Evolutionary conservation across 1,139 yeast species (phyloP), one percentile per base, ranked within the genome.

Genomic region (Casaregolazyma lundiana): DNA sequence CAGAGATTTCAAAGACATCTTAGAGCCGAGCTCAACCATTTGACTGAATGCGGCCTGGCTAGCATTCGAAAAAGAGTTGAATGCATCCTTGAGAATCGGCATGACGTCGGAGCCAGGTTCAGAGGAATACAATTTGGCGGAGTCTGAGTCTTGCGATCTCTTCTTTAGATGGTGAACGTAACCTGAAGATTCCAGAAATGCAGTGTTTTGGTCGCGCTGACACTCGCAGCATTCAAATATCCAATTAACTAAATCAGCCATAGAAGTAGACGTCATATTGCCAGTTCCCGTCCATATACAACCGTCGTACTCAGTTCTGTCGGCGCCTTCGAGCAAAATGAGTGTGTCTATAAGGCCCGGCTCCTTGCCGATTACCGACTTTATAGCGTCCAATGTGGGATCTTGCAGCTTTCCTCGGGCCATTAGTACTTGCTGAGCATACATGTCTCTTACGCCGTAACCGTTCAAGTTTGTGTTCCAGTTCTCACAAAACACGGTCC

Each of bases 401-500:
- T 44, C 50, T 6, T 54, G 48, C 13, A 60, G 24, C 6, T 49
- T 46, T 2, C 62, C 62, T 26, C 52, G 50, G n/a, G 60, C 54
- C 35, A 55, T 50, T 15, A 49, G 45, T 19, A 40, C 40, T 19
- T 50, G 49, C 35, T 53, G 56, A 6, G 41, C 45, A 43, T 52
- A 58, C 26, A 55, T 44, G 11, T 46, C 54, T 8, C 52, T 45
- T 13, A 53, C 49, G 4, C 64, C 63, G 2, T 53, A 47, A 1
- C 54, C 55, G 24, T 55, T 50, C 29, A 60, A 48, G 22, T 44
- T 42, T 6, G 55, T 57, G 13, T 49, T 43, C 65, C 65, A 62
- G 41, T 52, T 51, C 21, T 51, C 50, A 19, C 59, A 57, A 58
- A 63, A 62, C 7, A 61, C 57, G 16, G 37, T 46, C 64, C 64